Base-by-base conservation (phyloP, 495 filamentous ascomycete species). In the Neurospora terricola region DNA sequence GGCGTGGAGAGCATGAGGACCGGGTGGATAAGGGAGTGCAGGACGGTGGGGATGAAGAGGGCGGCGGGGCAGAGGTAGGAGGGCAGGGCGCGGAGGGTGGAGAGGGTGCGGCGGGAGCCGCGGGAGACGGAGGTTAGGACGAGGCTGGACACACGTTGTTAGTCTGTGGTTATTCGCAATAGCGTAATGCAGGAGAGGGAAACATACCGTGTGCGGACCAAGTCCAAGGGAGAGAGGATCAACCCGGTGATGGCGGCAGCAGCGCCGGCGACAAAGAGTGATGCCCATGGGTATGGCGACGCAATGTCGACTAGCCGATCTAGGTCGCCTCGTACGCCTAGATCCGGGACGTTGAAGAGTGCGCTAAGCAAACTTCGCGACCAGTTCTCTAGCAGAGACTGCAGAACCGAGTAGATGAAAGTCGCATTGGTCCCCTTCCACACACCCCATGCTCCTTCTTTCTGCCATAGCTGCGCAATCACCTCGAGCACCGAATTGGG, bases 401-500 rank as follows among this genome's bases (percentile, higher is more conserved):
- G 86, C n/a, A 97, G 88, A 38, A 96, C 85, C 2, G 89, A 90
- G 82, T 97, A 94, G 70, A 98, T 86, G 75, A 97, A 97, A 1
- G 93, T 94, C n/a, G 91, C 86, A 77, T 97, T 97, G 39, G 93
- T 90, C 36, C 91, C 93, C 83, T 98, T 98, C 94, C 94, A 99
- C 0, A 97, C 90, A 7, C 96, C 96, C 86, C 92, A 94, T 9
- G 91, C 91, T 9, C 93, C 92, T 79, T 96, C 96, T 75, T 91
- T 93, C n/a, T 87, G 83, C 94, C 94, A 98, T 12, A 97, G 83
- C 79, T 94, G 90, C 8, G 89, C 90, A 72, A 98, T 87, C 5
- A 93, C 92, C 70, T 94, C 91, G 72, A 92, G 86, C 71, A 97
- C 83, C 4, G 93, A 93, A 77, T 91, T 88, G 7, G 91, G 86